A percentile compares a stretch with the other conserved stretches of the same genome.
These are phyloP conservation scores for Talaromyces verruculosus DNA, from an alignment of 2,329 filamentous ascomycete genomes.

Conservation along the genomic window DNA sequence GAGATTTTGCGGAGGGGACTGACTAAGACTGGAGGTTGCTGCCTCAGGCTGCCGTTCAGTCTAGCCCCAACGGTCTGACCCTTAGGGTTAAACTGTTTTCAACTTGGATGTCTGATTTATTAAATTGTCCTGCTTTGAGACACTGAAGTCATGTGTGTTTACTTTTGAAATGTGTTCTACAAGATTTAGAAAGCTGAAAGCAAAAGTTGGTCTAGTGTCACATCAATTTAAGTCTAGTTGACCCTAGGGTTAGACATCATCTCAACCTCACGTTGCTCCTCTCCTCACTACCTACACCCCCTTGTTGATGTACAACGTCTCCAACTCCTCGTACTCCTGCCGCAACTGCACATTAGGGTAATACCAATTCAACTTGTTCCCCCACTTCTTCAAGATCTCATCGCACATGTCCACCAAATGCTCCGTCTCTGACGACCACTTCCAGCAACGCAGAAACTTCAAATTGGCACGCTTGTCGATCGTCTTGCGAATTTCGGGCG, in stretches of 20 bases:
- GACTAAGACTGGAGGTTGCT: neutral
- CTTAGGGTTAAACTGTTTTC: neutral
- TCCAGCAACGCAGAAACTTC: conserved; percentile 6
- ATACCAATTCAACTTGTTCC: neutral
- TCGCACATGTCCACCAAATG: neutral
- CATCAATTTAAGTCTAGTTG: too few species aligned
- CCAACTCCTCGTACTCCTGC: neutral
- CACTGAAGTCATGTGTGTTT: too few species aligned
- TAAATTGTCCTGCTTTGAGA: too few species aligned
- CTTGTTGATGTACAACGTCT: neutral
- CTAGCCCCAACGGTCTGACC: neutral
- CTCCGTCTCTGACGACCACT: neutral
- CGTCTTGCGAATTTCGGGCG: neutral
- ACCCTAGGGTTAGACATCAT: neutral
- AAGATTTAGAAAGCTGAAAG: too few species aligned
- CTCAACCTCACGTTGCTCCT: neutral
- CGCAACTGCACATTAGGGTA: conserved; percentile 1
- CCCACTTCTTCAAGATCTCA: neutral
- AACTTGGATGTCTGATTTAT: too few species aligned
- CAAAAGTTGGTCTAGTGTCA: too few species aligned
- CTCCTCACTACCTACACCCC: neutral
- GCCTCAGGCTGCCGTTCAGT: neutral
- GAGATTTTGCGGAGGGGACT: conserved; percentile 17
- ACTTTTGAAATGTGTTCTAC: too few species aligned
- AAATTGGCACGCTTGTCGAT: conserved; percentile 6